Percentiles rank a stretch among this genome's conserved stretches.
Evolutionary conservation across 345 rosid species (phyloP).

Genomic region (Arabis alpina): DNA sequence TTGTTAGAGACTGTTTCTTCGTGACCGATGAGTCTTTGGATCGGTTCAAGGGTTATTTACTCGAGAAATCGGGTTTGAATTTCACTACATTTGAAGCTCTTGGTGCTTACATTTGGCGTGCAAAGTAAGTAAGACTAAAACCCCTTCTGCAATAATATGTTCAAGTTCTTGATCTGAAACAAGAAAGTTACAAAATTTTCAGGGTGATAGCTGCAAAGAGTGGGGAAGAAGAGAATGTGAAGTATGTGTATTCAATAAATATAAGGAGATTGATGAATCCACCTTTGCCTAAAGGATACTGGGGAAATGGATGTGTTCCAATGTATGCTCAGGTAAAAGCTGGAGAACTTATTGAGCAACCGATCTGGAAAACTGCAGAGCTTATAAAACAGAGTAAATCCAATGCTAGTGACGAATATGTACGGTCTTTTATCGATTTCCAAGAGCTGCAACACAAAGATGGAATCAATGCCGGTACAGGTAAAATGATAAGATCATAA

Average conservation of each 20-base stretch:
- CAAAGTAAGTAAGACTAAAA: constrained; percentile 59
- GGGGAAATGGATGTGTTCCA: constrained; percentile 90
- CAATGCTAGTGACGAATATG: constrained; percentile 62
- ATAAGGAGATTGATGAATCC: constrained; percentile 66
- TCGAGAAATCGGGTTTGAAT: constrained; percentile 56
- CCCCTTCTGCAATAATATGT: no score
- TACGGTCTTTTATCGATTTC: constrained; percentile 77
- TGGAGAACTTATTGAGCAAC: constrained; percentile 58
- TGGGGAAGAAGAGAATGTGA: constrained; percentile 53
- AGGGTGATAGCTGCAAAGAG: constrained; percentile 64
- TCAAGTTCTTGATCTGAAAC: constrained; percentile 9
- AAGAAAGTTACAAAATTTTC: constrained; percentile 1
- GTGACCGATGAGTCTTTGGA: constrained; percentile 76
- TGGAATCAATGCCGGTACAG: constrained; percentile 57
- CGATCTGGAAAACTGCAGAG: constrained; percentile 76
- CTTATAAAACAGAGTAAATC: constrained; percentile 76
- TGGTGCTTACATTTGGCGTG: constrained; percentile 90
- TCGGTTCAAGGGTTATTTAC: constrained; percentile 52
- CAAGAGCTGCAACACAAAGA: constrained; percentile 58
- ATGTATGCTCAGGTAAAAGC: constrained; percentile 64
- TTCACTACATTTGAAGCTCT: constrained; percentile 91
- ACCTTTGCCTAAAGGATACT: constrained; percentile 70
- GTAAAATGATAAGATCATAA: neutral
- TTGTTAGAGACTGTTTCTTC: constrained; percentile 56
- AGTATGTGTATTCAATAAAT: constrained; percentile 69